Evolutionary conservation across 2,329 filamentous ascomycete species (phyloP).

Genomic region (Bisporella sp.): DNA sequence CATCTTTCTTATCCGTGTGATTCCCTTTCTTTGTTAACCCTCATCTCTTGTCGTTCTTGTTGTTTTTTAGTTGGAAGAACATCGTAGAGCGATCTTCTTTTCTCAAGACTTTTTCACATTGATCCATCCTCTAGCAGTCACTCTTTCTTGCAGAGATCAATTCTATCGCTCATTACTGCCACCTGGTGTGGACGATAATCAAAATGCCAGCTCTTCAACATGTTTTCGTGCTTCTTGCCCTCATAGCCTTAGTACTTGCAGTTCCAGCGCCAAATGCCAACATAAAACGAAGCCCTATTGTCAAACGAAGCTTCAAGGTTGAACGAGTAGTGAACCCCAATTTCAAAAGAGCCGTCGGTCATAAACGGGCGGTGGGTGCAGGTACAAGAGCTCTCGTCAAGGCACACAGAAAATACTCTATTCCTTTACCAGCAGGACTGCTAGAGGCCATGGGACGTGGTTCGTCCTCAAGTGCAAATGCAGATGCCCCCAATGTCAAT

Average conservation of each 20-base stretch:
- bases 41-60: not conserved
- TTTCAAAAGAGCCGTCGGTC: conserved; percentile 30
- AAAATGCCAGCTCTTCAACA: conserved; percentile 25
- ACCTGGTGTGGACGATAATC: conserved; percentile 26
- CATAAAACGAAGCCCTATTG: conserved; percentile 28
- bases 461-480: conserved; percentile 8
- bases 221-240: conserved; percentile 37
- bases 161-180: conserved; percentile 3
- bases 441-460: conserved; percentile 28
- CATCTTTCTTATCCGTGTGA: not conserved
- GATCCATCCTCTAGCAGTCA: no score
- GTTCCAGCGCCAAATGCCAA: conserved; percentile 35
- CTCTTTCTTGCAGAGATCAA: no score
- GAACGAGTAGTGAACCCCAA: conserved; percentile 30
- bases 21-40: not conserved
- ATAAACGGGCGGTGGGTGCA: conserved; percentile 18
- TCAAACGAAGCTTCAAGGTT: conserved; percentile 28
- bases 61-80: not conserved
- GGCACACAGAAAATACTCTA: conserved; percentile 62
- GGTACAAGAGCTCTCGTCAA: conserved; percentile 48
- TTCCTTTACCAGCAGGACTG: conserved; percentile 39
- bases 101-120: no score
- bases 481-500: not conserved
- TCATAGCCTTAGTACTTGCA: conserved; percentile 40
- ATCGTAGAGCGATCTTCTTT: no score